Percentiles rank a stretch among this genome's conserved stretches.
Evolutionary conservation across 208 protist genomes (phyloP).

Genomic region (Willaertia magna): DNA sequence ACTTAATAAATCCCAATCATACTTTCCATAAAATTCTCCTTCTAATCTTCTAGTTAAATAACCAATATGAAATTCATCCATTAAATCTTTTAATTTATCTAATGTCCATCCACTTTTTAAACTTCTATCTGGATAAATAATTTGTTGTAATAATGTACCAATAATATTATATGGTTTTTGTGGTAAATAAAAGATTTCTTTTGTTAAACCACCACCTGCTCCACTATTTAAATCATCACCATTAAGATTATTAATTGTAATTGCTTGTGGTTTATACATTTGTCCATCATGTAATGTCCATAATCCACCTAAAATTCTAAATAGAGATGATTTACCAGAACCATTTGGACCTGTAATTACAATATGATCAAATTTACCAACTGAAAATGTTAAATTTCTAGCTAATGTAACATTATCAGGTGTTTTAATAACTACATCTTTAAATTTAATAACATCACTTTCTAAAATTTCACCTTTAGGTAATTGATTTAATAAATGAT

Average conservation of each 20-base stretch:
- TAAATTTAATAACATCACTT: neutral
- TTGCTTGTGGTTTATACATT: constrained; percentile 11
- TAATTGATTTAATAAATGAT: too few relatives aligned
- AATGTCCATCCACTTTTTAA: neutral
- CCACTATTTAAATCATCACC: too few relatives aligned
- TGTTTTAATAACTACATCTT: neutral
- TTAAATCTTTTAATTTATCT: neutral
- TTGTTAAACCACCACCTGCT: neutral
- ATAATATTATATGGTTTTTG: constrained; percentile 10
- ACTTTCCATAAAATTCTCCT: neutral
- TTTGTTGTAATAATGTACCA: constrained; percentile 29
- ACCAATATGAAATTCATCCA: neutral
- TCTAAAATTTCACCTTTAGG: neutral
- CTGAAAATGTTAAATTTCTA: neutral
- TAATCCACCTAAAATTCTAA: constrained; percentile 26
- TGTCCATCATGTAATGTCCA: constrained; percentile 21
- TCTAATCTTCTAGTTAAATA: neutral
- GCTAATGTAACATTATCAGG: neutral
- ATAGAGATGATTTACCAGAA: constrained; percentile 24
- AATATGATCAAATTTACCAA: neutral
- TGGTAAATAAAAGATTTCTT: constrained; percentile 11
- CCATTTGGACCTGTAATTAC: neutral
- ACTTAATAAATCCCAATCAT: neutral
- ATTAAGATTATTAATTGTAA: neutral
- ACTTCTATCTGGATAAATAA: constrained; percentile 29